Percentiles rank a stretch among this genome's conserved stretches.
Evolutionary conservation across 495 filamentous ascomycete species (phyloP).

Genomic region (Podospora bellae-mahoneyi): DNA sequence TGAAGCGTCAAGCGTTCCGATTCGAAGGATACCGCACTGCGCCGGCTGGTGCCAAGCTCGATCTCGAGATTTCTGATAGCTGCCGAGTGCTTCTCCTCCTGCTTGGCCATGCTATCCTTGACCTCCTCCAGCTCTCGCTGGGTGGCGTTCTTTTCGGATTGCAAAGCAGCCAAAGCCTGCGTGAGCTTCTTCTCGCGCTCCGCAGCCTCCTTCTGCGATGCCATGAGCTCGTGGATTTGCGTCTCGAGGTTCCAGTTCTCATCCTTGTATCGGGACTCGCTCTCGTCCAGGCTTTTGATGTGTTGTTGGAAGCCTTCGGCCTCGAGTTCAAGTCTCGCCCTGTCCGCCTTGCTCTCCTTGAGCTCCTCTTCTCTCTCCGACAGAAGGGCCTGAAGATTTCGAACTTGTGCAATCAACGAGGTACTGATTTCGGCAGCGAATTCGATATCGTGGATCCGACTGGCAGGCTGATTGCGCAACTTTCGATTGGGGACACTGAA

Average conservation of each 20-base stretch:
- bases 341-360: slow-evolving; percentile 67
- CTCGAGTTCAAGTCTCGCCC: slow-evolving; percentile 74
- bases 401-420: slow-evolving; percentile 82
- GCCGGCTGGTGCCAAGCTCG: slow-evolving; percentile 74
- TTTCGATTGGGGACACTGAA: slow-evolving; percentile 78
- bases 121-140: slow-evolving; percentile 88
- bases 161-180: slow-evolving; percentile 61
- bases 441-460: slow-evolving; percentile 86
- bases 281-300: slow-evolving; percentile 79
- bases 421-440: slow-evolving; percentile 95
- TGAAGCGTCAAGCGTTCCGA: slow-evolving; percentile 70
- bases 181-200: slow-evolving; percentile 78
- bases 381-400: slow-evolving; percentile 77
- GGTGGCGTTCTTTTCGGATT: slow-evolving; percentile 68
- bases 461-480: slow-evolving; percentile 83
- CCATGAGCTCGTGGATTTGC: slow-evolving; percentile 74
- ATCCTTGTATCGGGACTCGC: slow-evolving; percentile 91
- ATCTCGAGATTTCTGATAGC: slow-evolving; percentile 80
- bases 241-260: slow-evolving; percentile 97
- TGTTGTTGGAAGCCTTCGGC: slow-evolving; percentile 74
- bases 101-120: slow-evolving; percentile 69
- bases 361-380: slow-evolving; percentile 83
- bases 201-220: slow-evolving; percentile 63
- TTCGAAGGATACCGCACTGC: slow-evolving; percentile 69
- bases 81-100: slow-evolving; percentile 72